Percentiles rank a stretch among this genome's conserved stretches.
These are phyloP conservation scores for Diplocarpon rosae DNA, from an alignment of 2,329 filamentous ascomycete genomes.

Conservation along the genomic window DNA sequence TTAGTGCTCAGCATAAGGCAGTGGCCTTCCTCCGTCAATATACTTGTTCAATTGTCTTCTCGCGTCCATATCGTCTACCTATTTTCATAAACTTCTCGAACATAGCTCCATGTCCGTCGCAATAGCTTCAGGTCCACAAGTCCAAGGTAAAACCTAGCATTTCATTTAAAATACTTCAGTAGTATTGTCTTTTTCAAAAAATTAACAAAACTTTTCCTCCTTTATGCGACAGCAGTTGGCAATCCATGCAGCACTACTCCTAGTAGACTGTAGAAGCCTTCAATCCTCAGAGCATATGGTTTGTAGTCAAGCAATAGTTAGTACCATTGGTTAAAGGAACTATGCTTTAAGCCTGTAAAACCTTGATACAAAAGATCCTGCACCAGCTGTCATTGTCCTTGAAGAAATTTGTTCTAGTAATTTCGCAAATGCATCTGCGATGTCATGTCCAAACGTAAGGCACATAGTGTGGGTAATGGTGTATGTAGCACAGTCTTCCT, in stretches of 20 bases:
- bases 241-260: constrained; percentile 1
- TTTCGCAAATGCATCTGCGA: constrained; percentile 4
- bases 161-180: constrained; percentile 3
- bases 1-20: constrained; percentile 1
- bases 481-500: constrained; percentile 11
- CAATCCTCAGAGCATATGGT: constrained; percentile 1
- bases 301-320: constrained; percentile 9
- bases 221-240: constrained; percentile 1
- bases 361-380: constrained; percentile 11
- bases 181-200: constrained; percentile 1
- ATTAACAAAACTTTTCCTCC: constrained; percentile 1
- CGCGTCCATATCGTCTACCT: constrained; percentile 8
- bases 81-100: constrained; percentile 2
- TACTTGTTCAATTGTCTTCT: background rate
- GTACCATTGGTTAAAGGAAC: constrained; percentile 5
- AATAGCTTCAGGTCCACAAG: background rate
- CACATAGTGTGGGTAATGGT: constrained; percentile 7
- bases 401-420: constrained; percentile 5
- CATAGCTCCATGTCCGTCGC: background rate
- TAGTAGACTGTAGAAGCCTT: constrained; percentile 5
- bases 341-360: constrained; percentile 3
- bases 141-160: constrained; percentile 6
- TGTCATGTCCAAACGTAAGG: constrained; percentile 9
- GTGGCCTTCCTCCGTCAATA: background rate
- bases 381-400: constrained; percentile 7